phyloP scores from a whole-genome alignment of 176 grass and related monocot species.

The Guadua angustifolia region DNA sequence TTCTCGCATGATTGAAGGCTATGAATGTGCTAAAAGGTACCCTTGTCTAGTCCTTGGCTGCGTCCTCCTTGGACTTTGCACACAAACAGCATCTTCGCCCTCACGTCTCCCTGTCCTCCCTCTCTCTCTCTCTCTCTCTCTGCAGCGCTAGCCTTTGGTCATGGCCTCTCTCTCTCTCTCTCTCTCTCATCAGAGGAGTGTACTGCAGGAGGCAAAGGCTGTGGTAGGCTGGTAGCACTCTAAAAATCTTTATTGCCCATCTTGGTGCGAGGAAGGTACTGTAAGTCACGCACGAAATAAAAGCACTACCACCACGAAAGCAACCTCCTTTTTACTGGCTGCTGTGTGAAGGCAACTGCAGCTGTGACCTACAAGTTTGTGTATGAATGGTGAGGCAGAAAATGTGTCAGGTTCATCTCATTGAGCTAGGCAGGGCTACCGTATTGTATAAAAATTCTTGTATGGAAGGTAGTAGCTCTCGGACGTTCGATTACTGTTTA shows the following conservation, averaged over 20 bases:
- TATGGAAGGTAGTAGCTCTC: too few species aligned
- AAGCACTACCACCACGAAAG: background rate
- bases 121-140: background rate
- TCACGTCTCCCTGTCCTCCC: background rate
- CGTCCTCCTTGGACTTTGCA: slow-evolving; percentile 37
- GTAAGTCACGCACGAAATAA: slow-evolving; percentile 16
- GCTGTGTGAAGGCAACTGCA: background rate
- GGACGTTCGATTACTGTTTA: too few species aligned
- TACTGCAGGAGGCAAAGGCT: slow-evolving; percentile 26
- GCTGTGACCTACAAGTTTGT: background rate
- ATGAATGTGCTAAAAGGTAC: slow-evolving; percentile 31
- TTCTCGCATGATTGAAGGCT: slow-evolving; percentile 28
- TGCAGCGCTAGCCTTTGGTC: background rate
- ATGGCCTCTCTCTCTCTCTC: background rate
- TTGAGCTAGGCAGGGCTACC: too few species aligned
- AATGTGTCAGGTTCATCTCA: too few species aligned
- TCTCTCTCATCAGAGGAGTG: background rate
- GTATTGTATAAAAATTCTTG: too few species aligned
- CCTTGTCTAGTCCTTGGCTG: background rate
- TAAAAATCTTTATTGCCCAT: slow-evolving; percentile 14
- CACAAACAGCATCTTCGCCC: background rate
- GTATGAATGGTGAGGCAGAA: background rate
- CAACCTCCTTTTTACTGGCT: background rate
- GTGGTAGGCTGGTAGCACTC: background rate
- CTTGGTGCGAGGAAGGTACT: background rate